phyloP scores from a whole-genome alignment of 2,329 filamentous ascomycete species.

The Botrytis byssoidea region DNA sequence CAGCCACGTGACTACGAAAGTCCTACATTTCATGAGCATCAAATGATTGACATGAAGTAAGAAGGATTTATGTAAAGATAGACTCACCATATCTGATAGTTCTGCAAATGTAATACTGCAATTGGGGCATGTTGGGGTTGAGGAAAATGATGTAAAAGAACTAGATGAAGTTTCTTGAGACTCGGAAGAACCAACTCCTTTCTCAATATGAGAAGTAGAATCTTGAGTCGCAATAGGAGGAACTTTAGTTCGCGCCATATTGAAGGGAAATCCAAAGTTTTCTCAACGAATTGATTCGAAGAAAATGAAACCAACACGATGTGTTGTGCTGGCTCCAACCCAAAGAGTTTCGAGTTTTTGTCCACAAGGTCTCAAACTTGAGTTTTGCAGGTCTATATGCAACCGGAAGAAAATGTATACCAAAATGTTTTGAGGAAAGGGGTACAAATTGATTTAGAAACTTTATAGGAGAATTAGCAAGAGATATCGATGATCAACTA shows the following conservation, averaged over 20 bases:
- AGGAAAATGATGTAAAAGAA: conserved; percentile 19
- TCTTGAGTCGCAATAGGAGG: conserved; percentile 20
- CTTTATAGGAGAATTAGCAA: conserved; percentile 9
- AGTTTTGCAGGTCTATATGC: conserved; percentile 2
- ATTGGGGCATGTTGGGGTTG: conserved; percentile 22
- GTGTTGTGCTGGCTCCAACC: conserved; percentile 18
- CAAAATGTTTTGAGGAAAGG: not conserved
- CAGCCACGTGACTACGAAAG: conserved; percentile 35
- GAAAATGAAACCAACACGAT: conserved; percentile 1
- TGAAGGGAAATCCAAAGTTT: conserved; percentile 17
- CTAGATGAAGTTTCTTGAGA: conserved; percentile 20
- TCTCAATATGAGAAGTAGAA: conserved; percentile 8
- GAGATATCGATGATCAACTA: conserved; percentile 1
- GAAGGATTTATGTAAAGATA: not conserved
- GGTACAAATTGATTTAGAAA: not conserved
- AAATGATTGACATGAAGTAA: conserved; percentile 1
- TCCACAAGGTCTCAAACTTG: conserved; percentile 8
- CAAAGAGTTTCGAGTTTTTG: conserved; percentile 12
- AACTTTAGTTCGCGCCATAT: conserved; percentile 25
- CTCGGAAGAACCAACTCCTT: conserved; percentile 20
- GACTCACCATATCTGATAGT: conserved; percentile 22
- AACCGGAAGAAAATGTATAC: conserved; percentile 11
- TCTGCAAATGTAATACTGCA: conserved; percentile 21
- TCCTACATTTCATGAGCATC: conserved; percentile 33
- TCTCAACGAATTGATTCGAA: not conserved